A percentile compares a stretch with the other conserved stretches of the same genome.
Conservation (phyloP, 148 eudicot genomes). For the Rhododendron williamsianum region DNA sequence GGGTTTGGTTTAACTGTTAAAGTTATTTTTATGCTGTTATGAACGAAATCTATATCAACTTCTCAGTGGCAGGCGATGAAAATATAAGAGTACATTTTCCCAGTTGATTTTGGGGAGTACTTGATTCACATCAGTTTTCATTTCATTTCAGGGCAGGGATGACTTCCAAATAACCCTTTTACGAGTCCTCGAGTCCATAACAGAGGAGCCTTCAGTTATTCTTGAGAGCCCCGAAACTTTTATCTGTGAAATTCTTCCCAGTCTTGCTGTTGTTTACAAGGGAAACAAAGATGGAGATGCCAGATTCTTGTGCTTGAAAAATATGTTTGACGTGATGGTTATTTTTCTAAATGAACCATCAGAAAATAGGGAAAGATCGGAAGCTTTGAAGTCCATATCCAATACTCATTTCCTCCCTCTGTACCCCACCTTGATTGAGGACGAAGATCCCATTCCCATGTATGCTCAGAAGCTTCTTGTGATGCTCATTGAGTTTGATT, state of each 20-base stretch:
- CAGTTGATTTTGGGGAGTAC: not conserved
- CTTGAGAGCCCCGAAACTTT: slow-evolving; percentile 42
- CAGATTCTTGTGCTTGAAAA: slow-evolving; percentile 88
- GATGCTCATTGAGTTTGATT: slow-evolving; percentile 75
- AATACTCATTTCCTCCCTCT: slow-evolving; percentile 69
- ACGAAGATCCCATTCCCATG: slow-evolving; percentile 93
- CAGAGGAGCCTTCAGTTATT: slow-evolving; percentile 62
- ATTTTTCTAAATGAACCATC: slow-evolving; percentile 55
- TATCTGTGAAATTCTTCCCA: slow-evolving; percentile 66
- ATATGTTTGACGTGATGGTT: slow-evolving; percentile 77
- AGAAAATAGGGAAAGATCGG: slow-evolving; percentile 28
- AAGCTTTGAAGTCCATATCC: slow-evolving; percentile 65
- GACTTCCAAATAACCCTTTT: slow-evolving; percentile 89
- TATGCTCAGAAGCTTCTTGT: slow-evolving; percentile 94
- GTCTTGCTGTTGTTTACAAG: slow-evolving; percentile 74
- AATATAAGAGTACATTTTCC: not conserved
- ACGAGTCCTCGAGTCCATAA: slow-evolving; percentile 64
- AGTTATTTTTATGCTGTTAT: not conserved
- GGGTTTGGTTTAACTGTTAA: not conserved
- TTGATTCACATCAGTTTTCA: not conserved
- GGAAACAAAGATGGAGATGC: slow-evolving; percentile 97
- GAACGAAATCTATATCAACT: not conserved
- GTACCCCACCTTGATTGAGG: slow-evolving; percentile 75
- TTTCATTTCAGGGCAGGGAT: slow-evolving; percentile 77
- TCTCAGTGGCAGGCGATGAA: not conserved